A percentile compares a stretch with the other conserved stretches of the same genome.
phyloP scores from a whole-genome alignment of 345 rosid species.

The Salix arbutifolia region DNA sequence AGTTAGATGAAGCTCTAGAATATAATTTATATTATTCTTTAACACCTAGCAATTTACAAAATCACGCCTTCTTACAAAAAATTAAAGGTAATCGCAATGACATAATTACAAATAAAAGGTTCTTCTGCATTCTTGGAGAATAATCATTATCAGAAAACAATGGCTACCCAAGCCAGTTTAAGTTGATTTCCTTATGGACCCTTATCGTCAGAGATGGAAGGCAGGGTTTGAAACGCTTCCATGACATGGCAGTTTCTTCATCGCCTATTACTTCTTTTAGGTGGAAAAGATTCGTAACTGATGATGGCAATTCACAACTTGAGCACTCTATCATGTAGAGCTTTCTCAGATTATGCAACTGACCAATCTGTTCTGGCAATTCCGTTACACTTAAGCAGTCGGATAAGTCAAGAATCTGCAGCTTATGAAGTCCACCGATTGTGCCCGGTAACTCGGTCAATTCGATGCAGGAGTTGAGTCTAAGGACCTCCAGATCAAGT shows the following conservation, averaged over 20 bases:
- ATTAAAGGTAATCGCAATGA: too few species aligned
- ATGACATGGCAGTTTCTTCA: conserved; percentile 20
- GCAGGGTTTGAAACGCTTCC: conserved; percentile 4
- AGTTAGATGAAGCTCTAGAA: too few species aligned
- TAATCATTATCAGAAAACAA: neutral
- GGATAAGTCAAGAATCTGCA: conserved; percentile 25
- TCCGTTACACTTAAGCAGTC: conserved; percentile 11
- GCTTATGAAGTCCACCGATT: conserved; percentile 16
- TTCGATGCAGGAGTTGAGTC: conserved; percentile 24
- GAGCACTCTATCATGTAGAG: conserved; percentile 26
- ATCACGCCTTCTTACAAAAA: too few species aligned
- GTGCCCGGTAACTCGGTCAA: conserved; percentile 19
- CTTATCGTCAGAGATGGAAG: conserved; percentile 6
- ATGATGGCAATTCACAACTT: conserved; percentile 19
- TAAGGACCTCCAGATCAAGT: conserved; percentile 21
- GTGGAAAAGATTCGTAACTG: conserved; percentile 14
- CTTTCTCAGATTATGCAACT: conserved; percentile 14
- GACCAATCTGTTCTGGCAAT: conserved; percentile 23
- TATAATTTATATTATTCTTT: too few species aligned
- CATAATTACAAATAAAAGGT: too few species aligned
- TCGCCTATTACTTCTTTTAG: conserved; percentile 22
- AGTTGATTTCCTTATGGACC: conserved; percentile 23
- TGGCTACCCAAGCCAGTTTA: conserved; percentile 22
- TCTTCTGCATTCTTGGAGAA: neutral
- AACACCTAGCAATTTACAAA: too few species aligned